phyloP scores from a whole-genome alignment of 164 flowering plant genomes.

The Paratinospora sagittata region DNA sequence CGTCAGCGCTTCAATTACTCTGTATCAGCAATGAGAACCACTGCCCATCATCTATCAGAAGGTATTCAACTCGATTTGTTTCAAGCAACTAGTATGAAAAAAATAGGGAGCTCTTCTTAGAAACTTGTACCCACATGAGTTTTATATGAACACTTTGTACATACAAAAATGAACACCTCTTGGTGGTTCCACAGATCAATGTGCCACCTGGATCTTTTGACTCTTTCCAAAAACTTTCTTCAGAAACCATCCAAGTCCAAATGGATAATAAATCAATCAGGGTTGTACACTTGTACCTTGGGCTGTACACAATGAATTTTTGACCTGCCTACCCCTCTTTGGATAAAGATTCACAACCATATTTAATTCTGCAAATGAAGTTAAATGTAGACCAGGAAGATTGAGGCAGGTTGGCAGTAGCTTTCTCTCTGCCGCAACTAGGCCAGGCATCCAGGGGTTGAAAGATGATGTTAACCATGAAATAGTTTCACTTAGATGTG shows the following conservation, averaged over 20 bases:
- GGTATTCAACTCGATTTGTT: slow-evolving; percentile 35
- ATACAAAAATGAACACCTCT: not conserved
- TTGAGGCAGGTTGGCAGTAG: not conserved
- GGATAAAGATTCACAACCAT: not conserved
- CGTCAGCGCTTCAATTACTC: slow-evolving; percentile 86
- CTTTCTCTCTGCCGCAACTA: not conserved
- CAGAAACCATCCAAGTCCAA: too few relatives aligned
- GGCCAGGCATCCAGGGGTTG: too few relatives aligned
- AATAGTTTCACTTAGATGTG: not conserved
- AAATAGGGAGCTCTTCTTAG: not conserved
- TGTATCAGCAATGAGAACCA: slow-evolving; percentile 71
- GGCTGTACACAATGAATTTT: too few relatives aligned
- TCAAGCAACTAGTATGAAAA: not conserved
- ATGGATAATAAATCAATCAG: too few relatives aligned
- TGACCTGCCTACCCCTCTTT: too few relatives aligned
- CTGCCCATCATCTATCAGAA: slow-evolving; percentile 71
- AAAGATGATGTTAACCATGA: not conserved
- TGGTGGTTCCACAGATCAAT: not conserved
- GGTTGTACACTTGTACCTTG: too few relatives aligned
- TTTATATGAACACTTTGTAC: not conserved
- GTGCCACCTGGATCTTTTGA: not conserved
- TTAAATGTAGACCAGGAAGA: not conserved
- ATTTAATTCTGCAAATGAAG: not conserved
- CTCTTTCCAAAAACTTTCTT: not conserved
- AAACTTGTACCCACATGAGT: not conserved